Conservation (phyloP, 1,284 basidiomycete species). For the Cutaneotrichosporon mucoides region DNA sequence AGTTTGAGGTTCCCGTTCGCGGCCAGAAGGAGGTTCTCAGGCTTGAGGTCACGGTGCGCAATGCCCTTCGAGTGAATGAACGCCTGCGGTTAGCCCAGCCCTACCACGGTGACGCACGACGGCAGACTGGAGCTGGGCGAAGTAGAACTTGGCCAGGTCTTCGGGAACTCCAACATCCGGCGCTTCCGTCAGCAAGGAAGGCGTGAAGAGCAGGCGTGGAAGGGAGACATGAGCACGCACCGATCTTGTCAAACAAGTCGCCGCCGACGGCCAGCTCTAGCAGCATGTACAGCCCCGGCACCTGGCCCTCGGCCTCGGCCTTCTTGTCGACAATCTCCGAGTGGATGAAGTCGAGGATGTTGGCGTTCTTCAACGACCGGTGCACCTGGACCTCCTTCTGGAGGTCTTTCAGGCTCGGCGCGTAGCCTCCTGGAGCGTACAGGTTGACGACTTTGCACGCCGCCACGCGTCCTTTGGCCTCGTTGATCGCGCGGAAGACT, state of each 20-base stretch:
- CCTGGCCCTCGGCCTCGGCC: conserved; percentile 42
- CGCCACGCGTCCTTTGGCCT: conserved; percentile 59
- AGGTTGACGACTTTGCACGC: conserved; percentile 80
- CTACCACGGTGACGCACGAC: conserved; percentile 46
- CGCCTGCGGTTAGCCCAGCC: conserved; percentile 51
- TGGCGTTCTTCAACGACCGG: conserved; percentile 68
- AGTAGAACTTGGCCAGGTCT: conserved; percentile 87
- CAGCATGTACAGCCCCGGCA: conserved; percentile 85
- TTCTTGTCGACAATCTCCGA: conserved; percentile 67
- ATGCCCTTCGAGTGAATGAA: conserved; percentile 88
- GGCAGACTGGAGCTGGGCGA: conserved; percentile 79
- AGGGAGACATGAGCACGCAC: too few species aligned
- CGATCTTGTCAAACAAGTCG: conserved; percentile 97
- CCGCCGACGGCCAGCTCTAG: conserved; percentile 90
- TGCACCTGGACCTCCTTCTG: conserved; percentile 95
- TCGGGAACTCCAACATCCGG: conserved; percentile 85
- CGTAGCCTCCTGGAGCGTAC: conserved; percentile 33
- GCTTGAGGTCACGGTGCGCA: conserved; percentile 94
- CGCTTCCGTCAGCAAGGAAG: conserved; percentile 49
- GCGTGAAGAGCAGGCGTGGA: too few species aligned
- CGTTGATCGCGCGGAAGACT: conserved; percentile 68
- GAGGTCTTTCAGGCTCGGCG: conserved; percentile 61
- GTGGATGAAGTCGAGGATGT: conserved; percentile 81
- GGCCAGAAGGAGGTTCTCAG: conserved; percentile 86
- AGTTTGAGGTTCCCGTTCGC: conserved; percentile 75